A percentile compares a stretch with the other conserved stretches of the same genome.
These are phyloP conservation scores for Nigrospora oryzae DNA, from an alignment of 2,329 filamentous ascomycete species.

Conservation along the genomic window DNA sequence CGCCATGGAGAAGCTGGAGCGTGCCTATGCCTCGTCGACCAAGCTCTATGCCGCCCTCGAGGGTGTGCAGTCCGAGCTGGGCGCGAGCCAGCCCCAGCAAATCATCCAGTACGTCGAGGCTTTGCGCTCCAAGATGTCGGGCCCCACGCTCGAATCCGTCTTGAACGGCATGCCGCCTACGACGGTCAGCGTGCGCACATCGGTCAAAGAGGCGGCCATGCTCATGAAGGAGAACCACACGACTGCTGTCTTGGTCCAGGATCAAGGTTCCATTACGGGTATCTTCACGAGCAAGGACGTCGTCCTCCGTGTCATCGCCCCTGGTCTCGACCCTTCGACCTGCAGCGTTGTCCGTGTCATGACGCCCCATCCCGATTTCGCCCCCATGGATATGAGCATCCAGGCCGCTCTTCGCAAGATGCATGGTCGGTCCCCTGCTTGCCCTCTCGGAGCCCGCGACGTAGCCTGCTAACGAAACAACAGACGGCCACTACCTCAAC, in stretches of 20 bases:
- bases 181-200: conserved; percentile 91
- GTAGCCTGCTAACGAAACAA: conserved; percentile 12
- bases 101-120: conserved; percentile 99
- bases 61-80: conserved; percentile 94
- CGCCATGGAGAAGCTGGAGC: conserved; percentile 98
- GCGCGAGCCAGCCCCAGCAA: conserved; percentile 92
- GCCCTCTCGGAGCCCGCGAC: not conserved
- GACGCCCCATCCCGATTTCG: conserved; percentile 98
- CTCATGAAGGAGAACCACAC: conserved; percentile 99
- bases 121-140: conserved; percentile 92
- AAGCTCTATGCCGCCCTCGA: conserved; percentile 97
- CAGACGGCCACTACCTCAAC: conserved; percentile 97
- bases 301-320: conserved; percentile 93
- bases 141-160: conserved; percentile 90
- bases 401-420: conserved; percentile 97
- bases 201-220: conserved; percentile 88
- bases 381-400: conserved; percentile 97
- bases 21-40: conserved; percentile 94
- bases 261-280: conserved; percentile 93
- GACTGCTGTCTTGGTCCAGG: conserved; percentile 90
- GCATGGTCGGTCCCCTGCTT: conserved; percentile 62
- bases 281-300: conserved; percentile 99
- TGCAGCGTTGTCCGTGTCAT: conserved; percentile 98
- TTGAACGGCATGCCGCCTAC: conserved; percentile 85
- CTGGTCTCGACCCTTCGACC: conserved; percentile 83